phyloP scores from a whole-genome alignment of 169 alveolate genomes.

The Plasmodium berghei region DNA sequence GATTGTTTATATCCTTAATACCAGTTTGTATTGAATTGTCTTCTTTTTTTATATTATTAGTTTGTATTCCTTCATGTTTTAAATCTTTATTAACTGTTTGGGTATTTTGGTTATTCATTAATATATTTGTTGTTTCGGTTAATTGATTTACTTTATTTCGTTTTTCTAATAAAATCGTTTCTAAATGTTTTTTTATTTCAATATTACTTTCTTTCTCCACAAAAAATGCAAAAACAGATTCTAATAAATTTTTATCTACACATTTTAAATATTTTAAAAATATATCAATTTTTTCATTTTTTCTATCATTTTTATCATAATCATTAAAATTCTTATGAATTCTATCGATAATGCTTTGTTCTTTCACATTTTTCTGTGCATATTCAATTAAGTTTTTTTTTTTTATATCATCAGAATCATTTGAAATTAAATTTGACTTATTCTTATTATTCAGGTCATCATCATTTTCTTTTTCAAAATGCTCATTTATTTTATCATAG shows the following conservation, averaged over 20 bases:
- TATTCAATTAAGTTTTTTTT: neutral
- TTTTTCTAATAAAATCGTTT: conserved; percentile 13
- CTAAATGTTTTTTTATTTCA: conserved; percentile 23
- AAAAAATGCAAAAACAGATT: conserved; percentile 30
- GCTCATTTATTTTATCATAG: conserved; percentile 44
- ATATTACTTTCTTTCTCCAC: conserved; percentile 44
- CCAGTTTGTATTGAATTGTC: conserved; percentile 58
- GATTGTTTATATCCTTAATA: conserved; percentile 42
- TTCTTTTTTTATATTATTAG: conserved; percentile 12
- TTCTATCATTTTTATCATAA: neutral
- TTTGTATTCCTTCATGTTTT: conserved; percentile 51
- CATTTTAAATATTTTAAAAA: conserved; percentile 57
- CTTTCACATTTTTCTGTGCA: neutral
- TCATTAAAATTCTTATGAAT: neutral
- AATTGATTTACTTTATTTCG: neutral
- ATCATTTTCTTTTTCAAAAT: conserved; percentile 30
- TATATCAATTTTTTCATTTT: conserved; percentile 30
- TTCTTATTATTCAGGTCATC: neutral
- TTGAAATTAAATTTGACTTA: neutral
- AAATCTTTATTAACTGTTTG: conserved; percentile 34
- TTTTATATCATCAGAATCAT: neutral
- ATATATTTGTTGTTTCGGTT: neutral
- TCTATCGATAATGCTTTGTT: neutral
- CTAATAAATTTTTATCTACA: conserved; percentile 27
- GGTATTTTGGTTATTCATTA: conserved; percentile 23